Evolutionary conservation across 1,139 yeast species (phyloP).

Genomic region (Taiozyma sp.): DNA sequence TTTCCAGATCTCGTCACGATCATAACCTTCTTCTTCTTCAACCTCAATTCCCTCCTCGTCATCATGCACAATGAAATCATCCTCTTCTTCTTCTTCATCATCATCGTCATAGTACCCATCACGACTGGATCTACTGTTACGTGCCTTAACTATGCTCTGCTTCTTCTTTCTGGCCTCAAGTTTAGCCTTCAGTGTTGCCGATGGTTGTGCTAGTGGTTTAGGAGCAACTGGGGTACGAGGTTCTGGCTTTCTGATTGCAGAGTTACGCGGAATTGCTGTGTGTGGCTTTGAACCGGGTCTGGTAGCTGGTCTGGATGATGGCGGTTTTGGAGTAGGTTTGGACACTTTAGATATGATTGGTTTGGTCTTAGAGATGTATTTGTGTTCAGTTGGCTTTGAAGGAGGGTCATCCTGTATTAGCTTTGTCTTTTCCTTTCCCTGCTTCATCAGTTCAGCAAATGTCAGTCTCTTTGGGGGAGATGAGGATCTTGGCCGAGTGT

Average conservation of each 20-base stretch:
- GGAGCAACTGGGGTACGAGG: constrained; percentile 4
- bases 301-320: neutral
- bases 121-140: neutral
- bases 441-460: constrained; percentile 64
- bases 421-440: constrained; percentile 43
- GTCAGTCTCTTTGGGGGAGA: constrained; percentile 42
- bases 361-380: constrained; percentile 4
- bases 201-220: constrained; percentile 30
- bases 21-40: constrained; percentile 41
- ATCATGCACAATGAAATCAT: constrained; percentile 53
- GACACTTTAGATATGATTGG: constrained; percentile 1
- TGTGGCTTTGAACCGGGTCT: neutral
- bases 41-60: constrained; percentile 41
- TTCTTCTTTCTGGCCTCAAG: constrained; percentile 22
- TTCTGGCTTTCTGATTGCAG: neutral
- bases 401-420: constrained; percentile 9
- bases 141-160: neutral
- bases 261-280: neutral
- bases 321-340: neutral
- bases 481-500: constrained; percentile 1
- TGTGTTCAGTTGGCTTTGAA: neutral
- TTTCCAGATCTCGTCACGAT: constrained; percentile 85
- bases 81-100: constrained; percentile 27
- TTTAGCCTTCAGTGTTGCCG: constrained; percentile 26
- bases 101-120: constrained; percentile 12